phyloP scores from a whole-genome alignment of 768 basidiomycete species.

The Kwoniella sp. region DNA sequence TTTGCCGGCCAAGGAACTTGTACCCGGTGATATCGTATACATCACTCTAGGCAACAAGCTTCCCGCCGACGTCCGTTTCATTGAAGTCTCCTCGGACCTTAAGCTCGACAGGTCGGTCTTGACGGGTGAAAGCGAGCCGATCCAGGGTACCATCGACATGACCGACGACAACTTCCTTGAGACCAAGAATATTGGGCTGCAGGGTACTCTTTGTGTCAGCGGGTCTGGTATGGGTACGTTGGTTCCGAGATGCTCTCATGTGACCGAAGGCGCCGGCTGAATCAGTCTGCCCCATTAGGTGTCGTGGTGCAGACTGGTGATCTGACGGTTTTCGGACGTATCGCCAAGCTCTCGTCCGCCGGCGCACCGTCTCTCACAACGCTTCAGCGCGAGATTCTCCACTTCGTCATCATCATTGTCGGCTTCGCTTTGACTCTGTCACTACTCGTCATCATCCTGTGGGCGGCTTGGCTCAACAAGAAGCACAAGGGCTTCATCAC shows the following conservation, averaged over 20 bases:
- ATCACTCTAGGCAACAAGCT: constrained; percentile 43
- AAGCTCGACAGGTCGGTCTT: constrained; percentile 63
- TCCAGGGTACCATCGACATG: constrained; percentile 50
- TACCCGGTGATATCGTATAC: constrained; percentile 45
- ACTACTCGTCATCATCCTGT: constrained; percentile 56
- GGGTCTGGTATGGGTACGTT: constrained; percentile 36
- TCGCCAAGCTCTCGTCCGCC: constrained; percentile 58
- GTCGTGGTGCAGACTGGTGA: constrained; percentile 44
- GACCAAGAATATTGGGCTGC: constrained; percentile 60
- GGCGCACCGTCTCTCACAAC: constrained; percentile 54
- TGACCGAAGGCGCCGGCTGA: background rate
- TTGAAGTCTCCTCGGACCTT: constrained; percentile 58
- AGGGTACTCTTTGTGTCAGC: constrained; percentile 48
- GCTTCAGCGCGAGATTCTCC: constrained; percentile 58
- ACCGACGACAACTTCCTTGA: constrained; percentile 56
- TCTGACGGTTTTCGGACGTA: constrained; percentile 53
- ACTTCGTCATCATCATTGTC: constrained; percentile 59
- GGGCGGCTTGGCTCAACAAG: constrained; percentile 51
- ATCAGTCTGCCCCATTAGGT: constrained; percentile 6
- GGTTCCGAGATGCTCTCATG: background rate
- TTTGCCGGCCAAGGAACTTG: constrained; percentile 42
- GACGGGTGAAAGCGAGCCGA: constrained; percentile 55
- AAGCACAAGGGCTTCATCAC: constrained; percentile 53
- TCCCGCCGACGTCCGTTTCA: constrained; percentile 52
- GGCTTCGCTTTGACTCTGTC: constrained; percentile 54